Evolutionary conservation across 495 filamentous ascomycete species (phyloP).

Genomic region (Penicillium longicatenatum): DNA sequence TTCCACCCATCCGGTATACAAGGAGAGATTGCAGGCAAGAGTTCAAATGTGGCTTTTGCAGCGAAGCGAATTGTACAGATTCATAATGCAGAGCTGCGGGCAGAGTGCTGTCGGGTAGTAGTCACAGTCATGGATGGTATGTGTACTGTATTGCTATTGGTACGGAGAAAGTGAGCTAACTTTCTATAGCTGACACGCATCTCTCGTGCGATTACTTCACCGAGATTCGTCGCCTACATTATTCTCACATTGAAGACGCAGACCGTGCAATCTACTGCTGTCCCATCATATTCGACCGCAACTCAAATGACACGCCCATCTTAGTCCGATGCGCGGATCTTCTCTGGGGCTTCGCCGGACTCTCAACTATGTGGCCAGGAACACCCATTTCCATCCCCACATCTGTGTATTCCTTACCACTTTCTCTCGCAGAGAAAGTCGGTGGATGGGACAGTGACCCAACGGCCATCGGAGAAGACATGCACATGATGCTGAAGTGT

Average conservation of each 20-base stretch:
- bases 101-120: constrained; percentile 58
- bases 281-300: constrained; percentile 74
- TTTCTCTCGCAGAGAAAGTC: constrained; percentile 61
- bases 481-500: constrained; percentile 77
- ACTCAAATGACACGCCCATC: constrained; percentile 63
- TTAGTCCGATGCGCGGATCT: constrained; percentile 70
- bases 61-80: constrained; percentile 61
- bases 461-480: constrained; percentile 69
- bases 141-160: constrained; percentile 17
- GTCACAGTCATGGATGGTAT: constrained; percentile 71
- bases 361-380: constrained; percentile 64
- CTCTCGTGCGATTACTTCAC: constrained; percentile 65
- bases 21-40: constrained; percentile 66
- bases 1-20: constrained; percentile 62
- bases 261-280: constrained; percentile 63
- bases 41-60: constrained; percentile 68
- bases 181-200: constrained; percentile 62
- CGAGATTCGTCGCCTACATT: constrained; percentile 60
- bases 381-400: constrained; percentile 65
- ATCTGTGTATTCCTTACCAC: constrained; percentile 67
- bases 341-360: constrained; percentile 64
- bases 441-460: constrained; percentile 67
- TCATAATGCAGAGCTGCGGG: constrained; percentile 41
- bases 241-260: constrained; percentile 52
- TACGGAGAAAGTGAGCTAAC: neutral